These are phyloP conservation scores for Globomyces pollinis-pini DNA, from an alignment of 192 early-diverging fungal genomes.

Conservation along the genomic window DNA sequence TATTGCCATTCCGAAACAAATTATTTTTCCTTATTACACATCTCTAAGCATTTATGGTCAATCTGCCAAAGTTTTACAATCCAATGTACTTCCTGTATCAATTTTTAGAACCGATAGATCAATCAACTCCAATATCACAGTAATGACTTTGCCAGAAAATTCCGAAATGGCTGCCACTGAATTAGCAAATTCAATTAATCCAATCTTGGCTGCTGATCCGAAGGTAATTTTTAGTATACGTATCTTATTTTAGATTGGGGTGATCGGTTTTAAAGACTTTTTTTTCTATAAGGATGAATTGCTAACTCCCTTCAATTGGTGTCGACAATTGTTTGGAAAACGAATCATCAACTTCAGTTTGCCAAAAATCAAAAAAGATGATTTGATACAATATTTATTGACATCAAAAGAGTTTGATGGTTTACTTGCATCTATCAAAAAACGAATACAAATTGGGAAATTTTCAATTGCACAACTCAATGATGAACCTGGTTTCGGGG, in stretches of 20 bases:
- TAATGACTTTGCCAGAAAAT: conserved; percentile 19
- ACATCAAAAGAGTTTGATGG: not conserved
- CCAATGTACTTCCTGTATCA: not conserved
- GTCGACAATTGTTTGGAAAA: conserved; percentile 22
- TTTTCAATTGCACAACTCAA: conserved; percentile 6
- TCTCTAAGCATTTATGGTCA: not conserved
- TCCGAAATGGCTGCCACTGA: conserved; percentile 23
- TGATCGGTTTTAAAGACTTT: conserved; percentile 14
- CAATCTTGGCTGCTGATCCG: conserved; percentile 24
- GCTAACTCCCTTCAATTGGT: conserved; percentile 24
- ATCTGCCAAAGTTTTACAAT: not conserved
- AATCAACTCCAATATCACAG: conserved; percentile 16
- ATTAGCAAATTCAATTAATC: conserved; percentile 31
- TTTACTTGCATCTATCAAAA: not conserved
- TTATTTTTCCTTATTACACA: conserved; percentile 1
- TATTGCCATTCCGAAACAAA: not conserved
- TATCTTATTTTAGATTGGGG: not conserved
- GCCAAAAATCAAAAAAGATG: conserved; percentile 13
- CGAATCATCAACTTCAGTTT: conserved; percentile 11
- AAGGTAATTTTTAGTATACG: conserved; percentile 3
- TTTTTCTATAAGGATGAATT: conserved; percentile 13
- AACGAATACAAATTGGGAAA: not conserved
- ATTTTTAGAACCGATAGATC: conserved; percentile 5
- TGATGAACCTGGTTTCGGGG: conserved; percentile 7
- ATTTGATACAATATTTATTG: not conserved